phyloP scores from a whole-genome alignment of 139 green algal species.

The Micractinium conductrix region DNA sequence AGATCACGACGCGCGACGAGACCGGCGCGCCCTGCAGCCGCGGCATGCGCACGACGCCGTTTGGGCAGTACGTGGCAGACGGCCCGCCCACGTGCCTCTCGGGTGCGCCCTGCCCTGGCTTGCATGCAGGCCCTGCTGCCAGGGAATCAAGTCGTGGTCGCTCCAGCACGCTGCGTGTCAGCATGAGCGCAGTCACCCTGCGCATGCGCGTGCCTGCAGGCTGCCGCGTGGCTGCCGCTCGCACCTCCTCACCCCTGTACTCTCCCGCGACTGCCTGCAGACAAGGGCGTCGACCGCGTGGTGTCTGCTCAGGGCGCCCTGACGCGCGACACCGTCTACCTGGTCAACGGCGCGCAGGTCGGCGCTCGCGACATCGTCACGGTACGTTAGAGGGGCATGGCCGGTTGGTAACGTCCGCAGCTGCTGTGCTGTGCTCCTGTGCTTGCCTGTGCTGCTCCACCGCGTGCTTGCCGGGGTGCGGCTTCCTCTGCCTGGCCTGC shows the following conservation, averaged over 20 bases:
- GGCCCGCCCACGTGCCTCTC: constrained; percentile 90
- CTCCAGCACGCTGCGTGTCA: no score
- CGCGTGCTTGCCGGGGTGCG: no score
- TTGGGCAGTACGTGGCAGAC: constrained; percentile 60
- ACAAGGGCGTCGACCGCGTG: constrained; percentile 78
- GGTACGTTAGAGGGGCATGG: no score
- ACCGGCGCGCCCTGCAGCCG: constrained; percentile 43
- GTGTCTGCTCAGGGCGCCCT: constrained; percentile 71
- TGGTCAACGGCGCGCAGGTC: constrained; percentile 72
- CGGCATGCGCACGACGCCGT: constrained; percentile 41
- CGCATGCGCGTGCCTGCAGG: no score
- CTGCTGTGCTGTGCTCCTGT: not conserved
- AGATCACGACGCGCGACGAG: constrained; percentile 77
- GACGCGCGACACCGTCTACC: constrained; percentile 84
- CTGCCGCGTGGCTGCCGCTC: no score
- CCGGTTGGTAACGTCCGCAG: no score
- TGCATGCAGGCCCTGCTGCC: not conserved
- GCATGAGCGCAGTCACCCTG: no score
- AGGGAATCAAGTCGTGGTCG: not conserved
- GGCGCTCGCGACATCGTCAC: constrained; percentile 77
- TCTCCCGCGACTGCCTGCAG: not conserved
- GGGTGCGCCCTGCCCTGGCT: not conserved
- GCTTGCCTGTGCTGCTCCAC: not conserved
- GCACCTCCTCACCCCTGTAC: no score
- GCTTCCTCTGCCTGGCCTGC: not conserved